Evolutionary conservation across 805 yeast genomes (phyloP).

Genomic region (Jamesozyma gamospora): DNA sequence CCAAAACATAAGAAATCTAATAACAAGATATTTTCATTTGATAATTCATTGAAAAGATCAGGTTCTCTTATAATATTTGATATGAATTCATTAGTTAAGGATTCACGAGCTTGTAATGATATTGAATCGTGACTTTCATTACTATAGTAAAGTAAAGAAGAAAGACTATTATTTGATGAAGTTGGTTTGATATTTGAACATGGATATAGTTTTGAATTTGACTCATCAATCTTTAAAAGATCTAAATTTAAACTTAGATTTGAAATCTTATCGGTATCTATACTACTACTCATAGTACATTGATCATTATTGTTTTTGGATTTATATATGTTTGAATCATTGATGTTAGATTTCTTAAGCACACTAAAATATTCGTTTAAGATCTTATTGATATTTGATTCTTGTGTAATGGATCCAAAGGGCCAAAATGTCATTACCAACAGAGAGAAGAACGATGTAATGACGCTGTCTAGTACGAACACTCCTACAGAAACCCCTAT

Average conservation of each 20-base stretch:
- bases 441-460: no score
- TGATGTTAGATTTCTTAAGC: background rate
- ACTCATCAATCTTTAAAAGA: background rate
- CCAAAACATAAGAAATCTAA: slow-evolving; percentile 45
- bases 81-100: slow-evolving; percentile 21
- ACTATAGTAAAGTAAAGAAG: slow-evolving; percentile 2
- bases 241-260: background rate
- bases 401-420: slow-evolving; percentile 27
- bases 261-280: no score
- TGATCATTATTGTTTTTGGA: no score
- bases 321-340: no score
- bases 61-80: slow-evolving; percentile 31
- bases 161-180: slow-evolving; percentile 2
- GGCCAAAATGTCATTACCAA: slow-evolving; percentile 33
- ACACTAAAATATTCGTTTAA: slow-evolving; percentile 28
- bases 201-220: background rate
- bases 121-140: background rate
- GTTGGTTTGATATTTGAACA: background rate
- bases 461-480: no score
- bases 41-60: slow-evolving; percentile 30
- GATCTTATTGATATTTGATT: slow-evolving; percentile 26
- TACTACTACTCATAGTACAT: background rate
- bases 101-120: background rate
- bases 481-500: no score
- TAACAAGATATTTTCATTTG: slow-evolving; percentile 30